Base-by-base conservation (phyloP, 164 flowering plant genomes). In the Nymphaea thermarum region DNA sequence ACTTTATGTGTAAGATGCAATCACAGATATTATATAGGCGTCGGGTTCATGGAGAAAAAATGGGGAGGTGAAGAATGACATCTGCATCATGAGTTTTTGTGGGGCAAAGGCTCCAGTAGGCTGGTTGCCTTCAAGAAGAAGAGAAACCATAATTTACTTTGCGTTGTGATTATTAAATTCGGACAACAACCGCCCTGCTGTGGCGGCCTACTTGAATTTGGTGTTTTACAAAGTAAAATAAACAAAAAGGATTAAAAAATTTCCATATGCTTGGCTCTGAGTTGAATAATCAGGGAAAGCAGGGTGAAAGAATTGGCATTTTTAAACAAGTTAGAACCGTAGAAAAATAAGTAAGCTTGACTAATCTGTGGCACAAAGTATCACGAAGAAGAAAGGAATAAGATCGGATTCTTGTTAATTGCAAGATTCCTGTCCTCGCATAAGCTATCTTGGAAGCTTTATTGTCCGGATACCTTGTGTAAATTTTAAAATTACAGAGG, bases 301-400 rank as follows among this genome's bases (percentile, higher is more conserved):
- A 51, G 14, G 8, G 3, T 8, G 57, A 51, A 51, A 51, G 14
- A 51, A 4, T 2, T 51, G 7, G 14, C 14, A 15, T 15, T 15
- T 51, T 51, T 51, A 51, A 51, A 51, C 57, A 51, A 51, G 57
- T 10, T 51, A 51, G 57, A 51, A 8, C 57, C 57, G 14, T 51
- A 15, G 14, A 51, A 15, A 8, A 3, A 15, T 51, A 51, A 51
- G 2, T 51, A 51, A 51, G 57, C 57, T 8, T 15, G 14, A 51
- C 8, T 3, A 42, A 62, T 18, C 14, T 36, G 16, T 17, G 17
- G 42, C n/a, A 43, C 25, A 17, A 42, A 44, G 61, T 68, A 18
- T 71, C 62, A 60, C 62, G 74, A 67, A 67, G 65, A 60, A 67
- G 70, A 65, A 73, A 70, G 11, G 67, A 60, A 15, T 42, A 44